Conservation (phyloP, 768 basidiomycete species). For the Lentinula detonsa region DNA sequence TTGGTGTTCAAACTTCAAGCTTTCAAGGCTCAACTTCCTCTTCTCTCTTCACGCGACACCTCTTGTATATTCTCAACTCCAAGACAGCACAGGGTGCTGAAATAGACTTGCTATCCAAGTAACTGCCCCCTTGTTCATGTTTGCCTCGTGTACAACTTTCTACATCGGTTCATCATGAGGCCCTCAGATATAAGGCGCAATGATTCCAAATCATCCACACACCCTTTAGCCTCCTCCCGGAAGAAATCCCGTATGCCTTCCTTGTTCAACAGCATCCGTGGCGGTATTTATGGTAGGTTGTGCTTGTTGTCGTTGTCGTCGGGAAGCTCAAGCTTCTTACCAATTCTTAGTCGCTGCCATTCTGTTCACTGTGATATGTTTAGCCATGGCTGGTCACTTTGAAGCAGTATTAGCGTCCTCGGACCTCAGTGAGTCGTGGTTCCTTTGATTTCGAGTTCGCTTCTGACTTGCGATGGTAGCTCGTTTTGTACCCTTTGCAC, state of each 20-base stretch:
- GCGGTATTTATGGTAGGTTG: constrained; percentile 58
- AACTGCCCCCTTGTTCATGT: constrained; percentile 25
- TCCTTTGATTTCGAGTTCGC: not conserved
- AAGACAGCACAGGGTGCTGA: not conserved
- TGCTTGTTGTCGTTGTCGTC: constrained; percentile 2
- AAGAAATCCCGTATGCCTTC: constrained; percentile 53
- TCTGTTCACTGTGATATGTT: constrained; percentile 71
- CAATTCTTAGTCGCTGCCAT: constrained; percentile 50
- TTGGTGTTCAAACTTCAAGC: not conserved
- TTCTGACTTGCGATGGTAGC: constrained; percentile 35
- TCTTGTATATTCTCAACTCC: not conserved
- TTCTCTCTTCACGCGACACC: constrained; percentile 3
- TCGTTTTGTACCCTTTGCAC: constrained; percentile 81
- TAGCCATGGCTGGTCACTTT: constrained; percentile 77
- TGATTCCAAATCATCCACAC: constrained; percentile 5
- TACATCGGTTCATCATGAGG: constrained; percentile 37
- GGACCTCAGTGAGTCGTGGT: constrained; percentile 65
- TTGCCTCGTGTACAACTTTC: constrained; percentile 40
- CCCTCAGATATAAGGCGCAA: constrained; percentile 16
- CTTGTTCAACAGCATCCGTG: constrained; percentile 64
- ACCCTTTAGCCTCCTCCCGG: constrained; percentile 12
- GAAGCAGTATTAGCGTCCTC: constrained; percentile 64
- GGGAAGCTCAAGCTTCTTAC: constrained; percentile 3
- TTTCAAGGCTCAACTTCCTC: not conserved
- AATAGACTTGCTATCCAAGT: not conserved